Base-by-base conservation (phyloP, 1,284 basidiomycete genomes). In the Porogramme epimiltina region DNA sequence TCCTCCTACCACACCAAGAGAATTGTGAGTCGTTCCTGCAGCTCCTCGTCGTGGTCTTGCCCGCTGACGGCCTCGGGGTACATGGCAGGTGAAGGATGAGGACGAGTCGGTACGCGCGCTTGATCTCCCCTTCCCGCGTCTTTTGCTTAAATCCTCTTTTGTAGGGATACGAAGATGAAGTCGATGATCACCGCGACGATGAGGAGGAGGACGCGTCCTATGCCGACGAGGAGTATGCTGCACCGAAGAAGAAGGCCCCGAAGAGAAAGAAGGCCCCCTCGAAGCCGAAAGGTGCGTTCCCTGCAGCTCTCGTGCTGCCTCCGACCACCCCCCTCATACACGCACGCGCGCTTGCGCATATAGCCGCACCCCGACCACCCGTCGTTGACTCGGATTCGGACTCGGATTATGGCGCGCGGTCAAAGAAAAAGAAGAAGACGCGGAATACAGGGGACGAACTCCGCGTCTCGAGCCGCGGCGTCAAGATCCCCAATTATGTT, bases 331-430 rank as follows among this genome's bases (percentile, higher is more conserved):
- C n/a, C n/a, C 19, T 31, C 23, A 24, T 28, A n/a, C 19, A 13
- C 24, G 34, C 36, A 19, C 45, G 26, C 20, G 31, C 47, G 34
- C 52, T 36, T 49, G 38, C 51, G 39, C 51, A 38, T 18, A 42
- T 67, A 82, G 77, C 74, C 51, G 64, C 76, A 45, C 66, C 75
- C 54, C 79, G 81, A 52, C 76, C 75, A 55, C 54, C 65, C 16
- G 73, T 73, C 44, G 76, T 75, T 55, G 78, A 59, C 45, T 87
- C 87, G 40, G 88, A 91, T 67, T 93, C 91, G 3, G 92, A 93
- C 67, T 94, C 91, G 11, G 92, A 95, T 64, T 95, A 95, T 65
- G 92, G 88, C 33, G 78, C 85, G 28, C 88, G 90, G 55, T 84
- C 89, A 37, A 89, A 92, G 77, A 93, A 92, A 75, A 91, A 90